phyloP scores from a whole-genome alignment of 768 basidiomycete genomes.

The Boletus huronensis region DNA sequence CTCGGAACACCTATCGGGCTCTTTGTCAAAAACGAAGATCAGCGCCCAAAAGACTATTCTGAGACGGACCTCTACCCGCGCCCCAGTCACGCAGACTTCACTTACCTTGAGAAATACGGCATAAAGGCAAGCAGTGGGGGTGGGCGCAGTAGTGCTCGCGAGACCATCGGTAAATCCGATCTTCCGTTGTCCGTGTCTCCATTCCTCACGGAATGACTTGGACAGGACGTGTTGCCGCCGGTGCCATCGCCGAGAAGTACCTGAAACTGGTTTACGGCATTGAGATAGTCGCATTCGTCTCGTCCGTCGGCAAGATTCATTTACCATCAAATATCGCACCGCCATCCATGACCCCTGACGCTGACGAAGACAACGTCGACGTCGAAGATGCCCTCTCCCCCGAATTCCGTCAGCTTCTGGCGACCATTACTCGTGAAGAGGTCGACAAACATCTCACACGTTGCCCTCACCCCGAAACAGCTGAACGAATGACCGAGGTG shows the following conservation, averaged over 20 bases:
- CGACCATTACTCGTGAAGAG: slow-evolving; percentile 76
- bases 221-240: slow-evolving; percentile 91
- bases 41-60: slow-evolving; percentile 96
- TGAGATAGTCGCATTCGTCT: slow-evolving; percentile 96
- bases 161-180: slow-evolving; percentile 76
- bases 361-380: slow-evolving; percentile 57
- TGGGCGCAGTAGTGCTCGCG: slow-evolving; percentile 90
- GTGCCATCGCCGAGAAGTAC: slow-evolving; percentile 97
- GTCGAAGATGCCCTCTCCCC: slow-evolving; percentile 72
- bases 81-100: slow-evolving; percentile 96
- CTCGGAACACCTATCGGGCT: slow-evolving; percentile 97
- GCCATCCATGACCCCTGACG: slow-evolving; percentile 39
- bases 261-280: slow-evolving; percentile 82
- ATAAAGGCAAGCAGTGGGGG: slow-evolving; percentile 97
- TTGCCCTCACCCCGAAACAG: slow-evolving; percentile 88
- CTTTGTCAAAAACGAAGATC: slow-evolving; percentile 97
- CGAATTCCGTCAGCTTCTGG: slow-evolving; percentile 78
- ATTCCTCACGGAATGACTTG: slow-evolving; percentile 4
- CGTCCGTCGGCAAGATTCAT: slow-evolving; percentile 90
- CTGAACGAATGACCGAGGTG: slow-evolving; percentile 88
- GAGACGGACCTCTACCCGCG: slow-evolving; percentile 98
- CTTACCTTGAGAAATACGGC: slow-evolving; percentile 96
- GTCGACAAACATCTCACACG: slow-evolving; percentile 86
- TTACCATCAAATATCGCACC: slow-evolving; percentile 54
- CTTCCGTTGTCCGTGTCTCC: slow-evolving; percentile 1